phyloP scores from a whole-genome alignment of 108 stramenopile species.

The Cyclotella kingstonii region DNA sequence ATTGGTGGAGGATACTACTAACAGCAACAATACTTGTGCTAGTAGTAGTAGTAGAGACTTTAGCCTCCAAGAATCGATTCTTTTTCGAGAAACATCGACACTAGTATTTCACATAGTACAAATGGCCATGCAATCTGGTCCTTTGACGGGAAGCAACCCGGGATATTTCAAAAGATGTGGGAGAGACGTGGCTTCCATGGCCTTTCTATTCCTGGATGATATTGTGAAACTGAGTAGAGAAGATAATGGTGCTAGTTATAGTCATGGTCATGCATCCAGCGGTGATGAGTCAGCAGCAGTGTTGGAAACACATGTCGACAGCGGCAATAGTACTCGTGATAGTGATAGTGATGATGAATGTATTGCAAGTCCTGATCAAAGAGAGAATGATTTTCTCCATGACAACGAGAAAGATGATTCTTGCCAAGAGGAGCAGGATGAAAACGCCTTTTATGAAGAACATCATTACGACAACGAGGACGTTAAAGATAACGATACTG shows the following conservation, averaged over 20 bases:
- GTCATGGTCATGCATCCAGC: not conserved
- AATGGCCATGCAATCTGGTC: conserved; percentile 69
- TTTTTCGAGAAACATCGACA: conserved; percentile 24
- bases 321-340: too few relatives aligned
- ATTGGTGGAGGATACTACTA: not conserved
- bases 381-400: not conserved
- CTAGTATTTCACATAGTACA: conserved; percentile 62
- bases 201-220: conserved; percentile 47
- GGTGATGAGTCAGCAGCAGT: not conserved
- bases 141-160: conserved; percentile 70
- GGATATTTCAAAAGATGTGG: conserved; percentile 88
- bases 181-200: conserved; percentile 56
- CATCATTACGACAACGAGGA: not conserved
- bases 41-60: conserved; percentile 9
- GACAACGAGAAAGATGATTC: not conserved
- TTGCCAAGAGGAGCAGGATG: not conserved
- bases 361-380: not conserved
- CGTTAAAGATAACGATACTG: too few relatives aligned
- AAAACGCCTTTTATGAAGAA: conserved; percentile 1
- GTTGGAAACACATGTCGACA: too few relatives aligned
- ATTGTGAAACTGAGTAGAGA: conserved; percentile 18
- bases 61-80: not conserved
- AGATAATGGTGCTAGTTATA: not conserved
- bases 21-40: conserved; percentile 1
- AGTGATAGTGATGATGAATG: too few relatives aligned